Evolutionary conservation across 1,284 basidiomycete species (phyloP).

Genomic region (Cutaneotrichosporon spelunceum): DNA sequence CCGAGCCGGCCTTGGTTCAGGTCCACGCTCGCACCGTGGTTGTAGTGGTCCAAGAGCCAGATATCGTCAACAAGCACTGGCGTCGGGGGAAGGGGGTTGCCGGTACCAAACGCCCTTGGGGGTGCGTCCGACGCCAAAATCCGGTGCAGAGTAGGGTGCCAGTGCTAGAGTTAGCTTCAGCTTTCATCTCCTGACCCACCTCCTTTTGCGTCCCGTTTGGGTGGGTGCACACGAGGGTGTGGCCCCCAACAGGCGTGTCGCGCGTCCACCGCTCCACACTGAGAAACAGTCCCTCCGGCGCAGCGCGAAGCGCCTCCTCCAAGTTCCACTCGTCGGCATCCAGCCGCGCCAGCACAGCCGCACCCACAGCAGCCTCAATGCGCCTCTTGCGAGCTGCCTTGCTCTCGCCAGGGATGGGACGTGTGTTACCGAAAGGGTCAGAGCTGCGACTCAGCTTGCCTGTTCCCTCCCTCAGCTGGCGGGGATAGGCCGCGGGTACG

Average conservation of each 20-base stretch:
- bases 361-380: constrained; percentile 16
- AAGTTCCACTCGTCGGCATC: constrained; percentile 13
- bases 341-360: constrained; percentile 8
- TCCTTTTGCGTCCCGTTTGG: constrained; percentile 69
- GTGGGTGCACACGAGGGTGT: constrained; percentile 70
- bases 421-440: constrained; percentile 20
- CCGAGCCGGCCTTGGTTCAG: constrained; percentile 61
- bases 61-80: constrained; percentile 61
- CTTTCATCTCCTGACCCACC: constrained; percentile 49
- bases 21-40: constrained; percentile 70
- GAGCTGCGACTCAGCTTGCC: constrained; percentile 22
- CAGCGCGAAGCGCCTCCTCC: constrained; percentile 26
- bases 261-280: constrained; percentile 27
- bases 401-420: constrained; percentile 27
- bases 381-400: constrained; percentile 32
- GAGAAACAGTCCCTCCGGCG: constrained; percentile 47
- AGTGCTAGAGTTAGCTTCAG: constrained; percentile 39
- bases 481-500: constrained; percentile 13
- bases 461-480: constrained; percentile 8
- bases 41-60: constrained; percentile 71
- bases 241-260: constrained; percentile 40
- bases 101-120: constrained; percentile 12
- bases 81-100: neutral
- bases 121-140: constrained; percentile 43
- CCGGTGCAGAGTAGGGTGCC: constrained; percentile 61